Percentiles rank a stretch among this genome's conserved stretches.
phyloP scores from a whole-genome alignment of 169 alveolate genomes.

The Perkinsus chesapeaki region DNA sequence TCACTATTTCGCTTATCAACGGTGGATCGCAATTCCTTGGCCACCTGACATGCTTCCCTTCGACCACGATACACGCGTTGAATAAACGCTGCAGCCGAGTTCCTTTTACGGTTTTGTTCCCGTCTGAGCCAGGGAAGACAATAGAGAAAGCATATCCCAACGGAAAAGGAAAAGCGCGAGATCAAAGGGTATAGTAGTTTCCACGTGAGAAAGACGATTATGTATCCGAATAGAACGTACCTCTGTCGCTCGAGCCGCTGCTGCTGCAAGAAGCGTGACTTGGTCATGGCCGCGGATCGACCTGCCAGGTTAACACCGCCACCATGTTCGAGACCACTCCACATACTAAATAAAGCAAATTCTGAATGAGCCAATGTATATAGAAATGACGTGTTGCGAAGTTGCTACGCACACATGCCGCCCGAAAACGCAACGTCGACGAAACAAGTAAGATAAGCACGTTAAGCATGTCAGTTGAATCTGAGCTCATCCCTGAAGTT shows the following conservation, averaged over 20 bases:
- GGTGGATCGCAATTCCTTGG: not conserved
- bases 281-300: not conserved
- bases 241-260: not conserved
- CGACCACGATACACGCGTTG: not conserved
- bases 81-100: not conserved
- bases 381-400: too few relatives aligned
- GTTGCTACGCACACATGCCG: too few relatives aligned
- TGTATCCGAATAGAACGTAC: not conserved
- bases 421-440: too few relatives aligned
- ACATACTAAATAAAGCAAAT: not conserved
- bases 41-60: not conserved
- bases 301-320: not conserved
- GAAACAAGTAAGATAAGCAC: not conserved
- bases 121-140: not conserved
- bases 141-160: too few relatives aligned
- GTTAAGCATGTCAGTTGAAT: not conserved
- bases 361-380: too few relatives aligned
- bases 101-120: not conserved
- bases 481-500: too few relatives aligned
- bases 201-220: not conserved
- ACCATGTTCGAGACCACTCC: not conserved
- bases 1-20: not conserved
- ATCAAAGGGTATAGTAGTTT: not conserved
- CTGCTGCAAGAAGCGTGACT: not conserved
- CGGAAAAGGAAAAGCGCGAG: not conserved